phyloP scores from a whole-genome alignment of 352 stramenopile genomes.

The Pythium phragmiticola region DNA sequence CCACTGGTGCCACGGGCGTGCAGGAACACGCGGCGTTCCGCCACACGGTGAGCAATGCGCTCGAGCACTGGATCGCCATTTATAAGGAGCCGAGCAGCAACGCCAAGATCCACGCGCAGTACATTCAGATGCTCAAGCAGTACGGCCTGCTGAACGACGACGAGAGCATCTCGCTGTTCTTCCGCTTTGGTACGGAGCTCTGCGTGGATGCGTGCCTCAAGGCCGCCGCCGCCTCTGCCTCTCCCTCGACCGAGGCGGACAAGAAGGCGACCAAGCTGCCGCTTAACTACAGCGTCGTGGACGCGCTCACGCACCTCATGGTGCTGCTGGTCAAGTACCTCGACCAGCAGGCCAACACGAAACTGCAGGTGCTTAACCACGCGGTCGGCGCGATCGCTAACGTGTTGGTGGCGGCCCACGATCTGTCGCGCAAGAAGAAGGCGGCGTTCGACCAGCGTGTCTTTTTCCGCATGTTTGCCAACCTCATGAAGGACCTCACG shows the following conservation, averaged over 20 bases:
- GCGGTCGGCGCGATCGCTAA: slow-evolving; percentile 94
- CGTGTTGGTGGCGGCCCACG: slow-evolving; percentile 89
- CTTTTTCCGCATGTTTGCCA: slow-evolving; percentile 98
- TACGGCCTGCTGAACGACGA: slow-evolving; percentile 95
- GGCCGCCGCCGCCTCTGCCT: slow-evolving; percentile 47
- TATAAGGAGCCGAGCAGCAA: slow-evolving; percentile 92
- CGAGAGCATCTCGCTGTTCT: slow-evolving; percentile 97
- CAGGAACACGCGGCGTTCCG: slow-evolving; percentile 82
- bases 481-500: slow-evolving; percentile 97
- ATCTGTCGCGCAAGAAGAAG: slow-evolving; percentile 84
- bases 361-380: slow-evolving; percentile 94
- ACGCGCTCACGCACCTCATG: slow-evolving; percentile 96
- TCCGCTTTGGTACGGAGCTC: slow-evolving; percentile 95
- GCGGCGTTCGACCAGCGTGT: slow-evolving; percentile 95
- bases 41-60: slow-evolving; percentile 88
- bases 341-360: slow-evolving; percentile 75
- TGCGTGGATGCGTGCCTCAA: slow-evolving; percentile 97
- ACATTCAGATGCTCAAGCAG: slow-evolving; percentile 96
- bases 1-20: slow-evolving; percentile 43
- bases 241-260: slow-evolving; percentile 19
- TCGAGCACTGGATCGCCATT: slow-evolving; percentile 98
- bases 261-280: slow-evolving; percentile 40
- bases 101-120: slow-evolving; percentile 96
- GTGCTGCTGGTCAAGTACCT: slow-evolving; percentile 95
- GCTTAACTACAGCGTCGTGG: slow-evolving; percentile 93